Evolutionary conservation across 1,284 basidiomycete genomes (phyloP).

Genomic region (Cutaneotrichosporon cyanovorans): DNA sequence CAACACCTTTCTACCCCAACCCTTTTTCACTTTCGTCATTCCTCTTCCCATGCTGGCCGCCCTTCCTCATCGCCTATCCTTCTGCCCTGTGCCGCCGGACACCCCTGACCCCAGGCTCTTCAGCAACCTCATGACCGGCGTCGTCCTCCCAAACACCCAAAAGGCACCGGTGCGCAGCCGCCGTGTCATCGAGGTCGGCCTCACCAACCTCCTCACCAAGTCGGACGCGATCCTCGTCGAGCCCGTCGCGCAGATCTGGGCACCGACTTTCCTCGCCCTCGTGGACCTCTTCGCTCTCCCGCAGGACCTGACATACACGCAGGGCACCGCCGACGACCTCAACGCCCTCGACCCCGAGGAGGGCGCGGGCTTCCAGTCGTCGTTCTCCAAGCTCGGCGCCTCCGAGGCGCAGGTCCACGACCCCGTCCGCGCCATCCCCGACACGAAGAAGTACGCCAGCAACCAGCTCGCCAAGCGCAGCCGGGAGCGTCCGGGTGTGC

Average conservation of each 20-base stretch:
- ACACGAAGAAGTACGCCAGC: constrained; percentile 44
- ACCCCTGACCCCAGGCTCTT: constrained; percentile 61
- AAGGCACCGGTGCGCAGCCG: constrained; percentile 74
- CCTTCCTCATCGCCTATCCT: no score
- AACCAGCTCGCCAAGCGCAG: constrained; percentile 37
- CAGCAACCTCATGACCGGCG: constrained; percentile 68
- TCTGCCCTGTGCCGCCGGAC: no score
- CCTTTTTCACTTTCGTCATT: no score
- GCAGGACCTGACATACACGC: constrained; percentile 54
- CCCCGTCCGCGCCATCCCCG: constrained; percentile 44
- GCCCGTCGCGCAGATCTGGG: constrained; percentile 61
- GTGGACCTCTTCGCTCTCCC: constrained; percentile 69
- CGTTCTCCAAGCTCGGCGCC: constrained; percentile 84
- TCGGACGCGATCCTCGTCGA: constrained; percentile 60
- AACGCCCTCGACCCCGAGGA: constrained; percentile 71
- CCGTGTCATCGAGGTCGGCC: constrained; percentile 75
- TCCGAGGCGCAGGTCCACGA: constrained; percentile 50
- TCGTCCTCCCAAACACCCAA: constrained; percentile 72
- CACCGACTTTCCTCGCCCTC: constrained; percentile 60
- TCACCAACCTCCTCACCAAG: constrained; percentile 70
- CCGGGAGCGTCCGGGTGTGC: constrained; percentile 40
- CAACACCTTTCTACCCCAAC: no score
- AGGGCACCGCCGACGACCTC: constrained; percentile 52
- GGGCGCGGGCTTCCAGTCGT: constrained; percentile 84
- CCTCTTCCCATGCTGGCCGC: no score